These are phyloP conservation scores for Daldinia decipiens DNA, from an alignment of 495 filamentous ascomycete genomes.

Conservation along the genomic window DNA sequence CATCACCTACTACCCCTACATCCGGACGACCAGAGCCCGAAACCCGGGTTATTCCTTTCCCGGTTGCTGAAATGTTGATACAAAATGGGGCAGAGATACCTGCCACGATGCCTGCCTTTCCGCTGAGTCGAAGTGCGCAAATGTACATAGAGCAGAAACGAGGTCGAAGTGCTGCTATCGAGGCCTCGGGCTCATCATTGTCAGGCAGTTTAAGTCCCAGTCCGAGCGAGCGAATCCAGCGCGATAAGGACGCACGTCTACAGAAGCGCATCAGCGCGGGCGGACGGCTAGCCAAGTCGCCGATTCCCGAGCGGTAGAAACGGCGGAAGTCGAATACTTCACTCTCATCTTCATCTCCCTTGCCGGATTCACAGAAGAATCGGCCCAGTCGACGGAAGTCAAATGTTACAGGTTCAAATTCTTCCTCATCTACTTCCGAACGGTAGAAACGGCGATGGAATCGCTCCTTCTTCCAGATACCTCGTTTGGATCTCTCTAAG, in stretches of 20 bases:
- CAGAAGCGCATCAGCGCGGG: constrained; percentile 73
- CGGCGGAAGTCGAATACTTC: constrained; percentile 47
- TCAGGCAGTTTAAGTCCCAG: constrained; percentile 35
- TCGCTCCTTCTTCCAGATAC: constrained; percentile 48
- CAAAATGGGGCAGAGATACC: constrained; percentile 96
- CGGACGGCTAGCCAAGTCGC: constrained; percentile 65
- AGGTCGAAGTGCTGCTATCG: constrained; percentile 57
- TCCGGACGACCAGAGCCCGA: constrained; percentile 47
- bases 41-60: constrained; percentile 67
- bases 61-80: constrained; percentile 89
- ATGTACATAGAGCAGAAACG: constrained; percentile 87
- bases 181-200: constrained; percentile 46
- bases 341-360: constrained; percentile 38
- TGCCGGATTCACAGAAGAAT: constrained; percentile 34
- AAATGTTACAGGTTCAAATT: constrained; percentile 40
- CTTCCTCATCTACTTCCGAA: constrained; percentile 48
- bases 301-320: constrained; percentile 66
- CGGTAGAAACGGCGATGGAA: constrained; percentile 52
- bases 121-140: constrained; percentile 78
- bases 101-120: constrained; percentile 73
- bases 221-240: constrained; percentile 55
- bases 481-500: constrained; percentile 44
- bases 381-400: constrained; percentile 44
- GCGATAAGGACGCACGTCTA: constrained; percentile 63
- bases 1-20: constrained; percentile 56